Conservation (phyloP, 2,329 filamentous ascomycete genomes). For the Xylariaceae sp. region DNA sequence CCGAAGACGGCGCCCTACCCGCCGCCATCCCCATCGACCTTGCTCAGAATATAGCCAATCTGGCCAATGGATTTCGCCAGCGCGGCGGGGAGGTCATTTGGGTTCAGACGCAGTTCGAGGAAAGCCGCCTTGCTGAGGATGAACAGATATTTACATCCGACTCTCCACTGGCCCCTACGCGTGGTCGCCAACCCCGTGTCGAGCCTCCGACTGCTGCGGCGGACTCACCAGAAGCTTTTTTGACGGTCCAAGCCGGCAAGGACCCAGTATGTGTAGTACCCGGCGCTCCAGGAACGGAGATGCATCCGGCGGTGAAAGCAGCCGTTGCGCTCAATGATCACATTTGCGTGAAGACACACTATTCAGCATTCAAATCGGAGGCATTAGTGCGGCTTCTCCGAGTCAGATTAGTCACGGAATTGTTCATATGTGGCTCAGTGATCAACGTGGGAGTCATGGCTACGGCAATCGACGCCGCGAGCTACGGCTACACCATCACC, state of each 20-base stretch:
- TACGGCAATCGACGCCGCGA: conserved; percentile 83
- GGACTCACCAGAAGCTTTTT: conserved; percentile 34
- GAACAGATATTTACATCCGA: conserved; percentile 43
- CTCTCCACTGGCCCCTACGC: conserved; percentile 11
- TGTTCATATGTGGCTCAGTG: conserved; percentile 83
- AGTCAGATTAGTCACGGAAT: conserved; percentile 81
- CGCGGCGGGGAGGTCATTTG: conserved; percentile 72
- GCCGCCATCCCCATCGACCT: conserved; percentile 62
- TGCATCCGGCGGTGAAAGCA: conserved; percentile 40
- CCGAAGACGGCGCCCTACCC: conserved; percentile 62
- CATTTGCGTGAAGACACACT: conserved; percentile 66
- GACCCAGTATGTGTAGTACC: conserved; percentile 42
- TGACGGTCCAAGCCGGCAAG: conserved; percentile 34
- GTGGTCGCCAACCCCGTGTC: conserved; percentile 22
- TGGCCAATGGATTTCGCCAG: conserved; percentile 70
- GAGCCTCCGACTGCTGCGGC: conserved; percentile 23
- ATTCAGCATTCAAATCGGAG: conserved; percentile 80
- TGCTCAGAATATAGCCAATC: conserved; percentile 59
- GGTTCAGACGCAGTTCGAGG: conserved; percentile 72
- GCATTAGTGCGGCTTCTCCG: conserved; percentile 71
- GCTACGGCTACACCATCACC: conserved; percentile 82
- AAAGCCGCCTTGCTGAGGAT: conserved; percentile 54
- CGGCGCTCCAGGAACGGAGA: conserved; percentile 42
- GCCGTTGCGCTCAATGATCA: conserved; percentile 47
- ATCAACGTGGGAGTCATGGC: conserved; percentile 88